phyloP scores from a whole-genome alignment of 495 filamentous ascomycete species.

The Talaromyces trachyspermus region DNA sequence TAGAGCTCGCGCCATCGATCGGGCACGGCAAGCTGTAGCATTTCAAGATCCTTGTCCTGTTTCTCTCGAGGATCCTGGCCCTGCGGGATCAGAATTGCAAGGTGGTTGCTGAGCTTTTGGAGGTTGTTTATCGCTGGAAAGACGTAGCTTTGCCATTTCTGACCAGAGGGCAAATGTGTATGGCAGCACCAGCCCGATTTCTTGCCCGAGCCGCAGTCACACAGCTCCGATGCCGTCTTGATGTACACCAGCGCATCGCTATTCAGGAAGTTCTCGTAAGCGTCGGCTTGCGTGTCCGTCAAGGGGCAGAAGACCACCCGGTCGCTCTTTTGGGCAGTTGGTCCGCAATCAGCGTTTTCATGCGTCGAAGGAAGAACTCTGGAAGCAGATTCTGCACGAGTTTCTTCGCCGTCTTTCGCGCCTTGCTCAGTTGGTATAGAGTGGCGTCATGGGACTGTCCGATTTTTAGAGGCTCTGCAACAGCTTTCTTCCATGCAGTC shows the following conservation, averaged over 20 bases:
- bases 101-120: constrained; percentile 86
- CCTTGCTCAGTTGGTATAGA: constrained; percentile 67
- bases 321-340: constrained; percentile 96
- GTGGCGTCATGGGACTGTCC: constrained; percentile 96
- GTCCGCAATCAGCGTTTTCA: constrained; percentile 87
- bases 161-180: constrained; percentile 46
- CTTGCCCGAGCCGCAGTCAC: constrained; percentile 61
- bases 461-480: constrained; percentile 71
- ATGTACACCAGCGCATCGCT: constrained; percentile 67
- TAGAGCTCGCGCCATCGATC: constrained; percentile 72
- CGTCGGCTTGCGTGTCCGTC: constrained; percentile 72
- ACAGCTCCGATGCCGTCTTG: constrained; percentile 54
- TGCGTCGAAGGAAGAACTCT: constrained; percentile 83
- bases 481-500: constrained; percentile 66
- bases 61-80: constrained; percentile 63
- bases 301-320: constrained; percentile 92
- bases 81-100: constrained; percentile 80
- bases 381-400: constrained; percentile 85
- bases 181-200: constrained; percentile 82
- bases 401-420: constrained; percentile 75
- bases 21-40: constrained; percentile 68
- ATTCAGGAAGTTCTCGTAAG: constrained; percentile 74
- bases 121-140: constrained; percentile 80
- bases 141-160: constrained; percentile 67
- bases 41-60: constrained; percentile 70